These are phyloP conservation scores for Ichthyophthirius multifiliis DNA, from an alignment of 169 alveolate species.

Conservation along the genomic window DNA sequence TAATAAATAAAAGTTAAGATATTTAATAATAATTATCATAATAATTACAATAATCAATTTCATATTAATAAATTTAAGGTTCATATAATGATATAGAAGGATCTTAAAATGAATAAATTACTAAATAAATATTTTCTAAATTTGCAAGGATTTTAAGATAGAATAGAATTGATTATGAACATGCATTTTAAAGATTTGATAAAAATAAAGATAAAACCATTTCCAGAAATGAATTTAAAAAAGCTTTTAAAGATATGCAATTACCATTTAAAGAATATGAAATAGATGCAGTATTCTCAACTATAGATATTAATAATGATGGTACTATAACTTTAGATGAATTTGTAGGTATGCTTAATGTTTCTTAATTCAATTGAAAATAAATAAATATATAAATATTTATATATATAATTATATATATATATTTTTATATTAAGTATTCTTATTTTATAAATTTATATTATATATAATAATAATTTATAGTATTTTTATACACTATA, in stretches of 20 bases:
- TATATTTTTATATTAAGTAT: no score
- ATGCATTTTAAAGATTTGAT: conserved; percentile 2
- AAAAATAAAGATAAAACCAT: background rate
- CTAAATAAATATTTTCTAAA: background rate
- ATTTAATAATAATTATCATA: background rate
- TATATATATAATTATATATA: no score
- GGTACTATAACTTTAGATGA: background rate
- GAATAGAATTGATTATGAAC: background rate
- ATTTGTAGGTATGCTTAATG: no score
- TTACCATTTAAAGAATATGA: background rate
- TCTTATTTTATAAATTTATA: no score
- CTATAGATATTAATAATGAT: background rate
- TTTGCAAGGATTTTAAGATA: background rate
- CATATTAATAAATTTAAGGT: background rate
- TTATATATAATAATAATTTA: no score
- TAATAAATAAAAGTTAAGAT: background rate
- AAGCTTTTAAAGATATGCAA: background rate
- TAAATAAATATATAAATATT: no score
- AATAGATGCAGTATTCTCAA: background rate
- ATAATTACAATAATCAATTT: background rate
- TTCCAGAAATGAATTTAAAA: background rate
- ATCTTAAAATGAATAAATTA: background rate
- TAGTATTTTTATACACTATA: no score
- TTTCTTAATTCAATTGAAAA: no score
- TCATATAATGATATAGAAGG: background rate